Percentiles rank a stretch among this genome's conserved stretches.
These are phyloP conservation scores for Cryptococcus depauperatus DNA, from an alignment of 1,284 basidiomycete species.

Conservation along the genomic window DNA sequence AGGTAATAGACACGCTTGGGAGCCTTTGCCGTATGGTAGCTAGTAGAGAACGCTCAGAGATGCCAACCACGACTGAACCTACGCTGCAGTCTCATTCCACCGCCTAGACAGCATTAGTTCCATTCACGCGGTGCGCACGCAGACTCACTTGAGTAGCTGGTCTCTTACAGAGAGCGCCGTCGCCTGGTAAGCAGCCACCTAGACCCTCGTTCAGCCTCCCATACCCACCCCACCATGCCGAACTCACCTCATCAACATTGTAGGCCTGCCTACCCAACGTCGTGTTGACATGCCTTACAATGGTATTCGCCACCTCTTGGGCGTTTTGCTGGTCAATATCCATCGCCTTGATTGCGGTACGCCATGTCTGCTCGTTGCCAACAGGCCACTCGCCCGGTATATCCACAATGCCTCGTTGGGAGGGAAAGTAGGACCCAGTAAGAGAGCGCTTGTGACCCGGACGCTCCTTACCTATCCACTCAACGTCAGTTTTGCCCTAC, in stretches of 20 bases:
- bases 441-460: conserved; percentile 37
- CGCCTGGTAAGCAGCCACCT: conserved; percentile 45
- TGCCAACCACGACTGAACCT: too few species aligned
- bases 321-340: conserved; percentile 42
- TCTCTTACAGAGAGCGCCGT: conserved; percentile 65
- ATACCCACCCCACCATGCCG: background rate
- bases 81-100: conserved; percentile 45
- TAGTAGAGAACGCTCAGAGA: conserved; percentile 2
- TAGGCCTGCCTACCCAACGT: conserved; percentile 78
- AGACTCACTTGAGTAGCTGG: conserved; percentile 54
- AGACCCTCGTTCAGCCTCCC: background rate
- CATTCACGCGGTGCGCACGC: background rate
- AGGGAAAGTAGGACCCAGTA: conserved; percentile 44
- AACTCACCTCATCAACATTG: conserved; percentile 70
- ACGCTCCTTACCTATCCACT: conserved; percentile 22
- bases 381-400: conserved; percentile 77
- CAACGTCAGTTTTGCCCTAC: background rate
- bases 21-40: conserved; percentile 40
- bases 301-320: conserved; percentile 60
- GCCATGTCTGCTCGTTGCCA: conserved; percentile 74
- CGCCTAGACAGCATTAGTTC: conserved; percentile 17
- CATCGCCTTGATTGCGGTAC: conserved; percentile 48
- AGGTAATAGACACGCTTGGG: conserved; percentile 66
- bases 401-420: conserved; percentile 51
- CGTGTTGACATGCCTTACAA: conserved; percentile 75